phyloP scores from a whole-genome alignment of 2,329 filamentous ascomycete genomes.

The Fusarium scirpi region DNA sequence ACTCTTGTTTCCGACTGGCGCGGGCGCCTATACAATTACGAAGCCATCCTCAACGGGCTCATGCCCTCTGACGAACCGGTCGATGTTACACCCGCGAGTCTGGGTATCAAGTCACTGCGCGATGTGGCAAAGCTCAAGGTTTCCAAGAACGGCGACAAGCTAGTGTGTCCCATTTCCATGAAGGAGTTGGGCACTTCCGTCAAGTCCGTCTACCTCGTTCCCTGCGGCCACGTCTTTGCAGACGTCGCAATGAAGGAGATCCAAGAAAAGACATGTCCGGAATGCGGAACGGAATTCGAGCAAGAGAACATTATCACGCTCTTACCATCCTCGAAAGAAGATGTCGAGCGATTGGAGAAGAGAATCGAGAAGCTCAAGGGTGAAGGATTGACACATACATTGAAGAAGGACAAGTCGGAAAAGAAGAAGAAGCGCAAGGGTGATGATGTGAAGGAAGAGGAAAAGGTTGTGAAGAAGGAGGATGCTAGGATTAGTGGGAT shows the following conservation, averaged over 20 bases:
- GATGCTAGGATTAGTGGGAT: slow-evolving; percentile 70
- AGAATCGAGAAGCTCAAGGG: slow-evolving; percentile 77
- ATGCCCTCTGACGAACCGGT: slow-evolving; percentile 71
- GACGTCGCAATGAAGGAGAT: slow-evolving; percentile 87
- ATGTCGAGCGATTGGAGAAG: slow-evolving; percentile 74
- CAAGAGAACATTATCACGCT: slow-evolving; percentile 85
- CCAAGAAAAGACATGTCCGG: slow-evolving; percentile 69
- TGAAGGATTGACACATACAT: slow-evolving; percentile 81
- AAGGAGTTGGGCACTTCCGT: slow-evolving; percentile 84
- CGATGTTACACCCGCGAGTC: slow-evolving; percentile 58
- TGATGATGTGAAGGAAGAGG: slow-evolving; percentile 52
- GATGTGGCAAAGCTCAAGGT: slow-evolving; percentile 92
- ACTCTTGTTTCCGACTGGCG: slow-evolving; percentile 86
- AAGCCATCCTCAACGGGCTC: slow-evolving; percentile 78
- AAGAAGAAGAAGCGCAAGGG: slow-evolving; percentile 78
- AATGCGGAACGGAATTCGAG: slow-evolving; percentile 82
- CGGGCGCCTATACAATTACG: slow-evolving; percentile 94
- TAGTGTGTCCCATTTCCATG: slow-evolving; percentile 87
- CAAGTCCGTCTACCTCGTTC: slow-evolving; percentile 89
- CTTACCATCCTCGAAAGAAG: slow-evolving; percentile 76
- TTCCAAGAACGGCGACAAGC: slow-evolving; percentile 63
- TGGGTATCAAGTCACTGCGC: slow-evolving; percentile 80
- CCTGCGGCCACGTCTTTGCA: slow-evolving; percentile 94
- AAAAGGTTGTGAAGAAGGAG: slow-evolving; percentile 64
- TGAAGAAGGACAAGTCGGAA: slow-evolving; percentile 81